phyloP scores from a whole-genome alignment of 768 basidiomycete genomes.

The Suillus lakei region DNA sequence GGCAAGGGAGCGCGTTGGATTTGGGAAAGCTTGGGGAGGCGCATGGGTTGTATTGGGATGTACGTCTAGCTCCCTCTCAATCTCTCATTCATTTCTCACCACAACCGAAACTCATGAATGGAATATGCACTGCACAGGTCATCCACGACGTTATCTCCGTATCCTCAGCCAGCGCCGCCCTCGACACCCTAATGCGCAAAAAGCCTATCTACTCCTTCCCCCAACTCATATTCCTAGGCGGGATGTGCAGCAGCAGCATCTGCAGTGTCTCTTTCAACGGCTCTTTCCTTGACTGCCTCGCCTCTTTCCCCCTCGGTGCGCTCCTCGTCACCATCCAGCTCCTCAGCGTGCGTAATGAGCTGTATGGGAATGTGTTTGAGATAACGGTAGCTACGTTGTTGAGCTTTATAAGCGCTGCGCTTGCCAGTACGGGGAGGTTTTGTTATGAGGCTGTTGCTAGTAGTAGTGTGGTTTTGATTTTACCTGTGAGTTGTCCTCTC shows the following conservation, averaged over 20 bases:
- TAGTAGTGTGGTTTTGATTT: conserved; percentile 77
- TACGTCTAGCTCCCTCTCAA: conserved; percentile 38
- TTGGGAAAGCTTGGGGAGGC: conserved; percentile 77
- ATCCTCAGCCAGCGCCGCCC: conserved; percentile 66
- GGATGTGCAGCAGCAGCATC: conserved; percentile 77
- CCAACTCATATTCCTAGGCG: conserved; percentile 73
- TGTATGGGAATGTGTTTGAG: conserved; percentile 83
- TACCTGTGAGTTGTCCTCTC: conserved; percentile 74
- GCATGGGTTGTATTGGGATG: conserved; percentile 77
- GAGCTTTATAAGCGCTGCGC: conserved; percentile 78
- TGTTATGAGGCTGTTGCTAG: conserved; percentile 86
- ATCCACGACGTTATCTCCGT: conserved; percentile 85
- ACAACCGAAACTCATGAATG: too few relatives aligned
- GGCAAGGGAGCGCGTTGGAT: conserved; percentile 72
- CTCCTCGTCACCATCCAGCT: conserved; percentile 76
- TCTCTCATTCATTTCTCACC: not conserved
- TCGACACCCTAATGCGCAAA: conserved; percentile 77
- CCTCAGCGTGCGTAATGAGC: conserved; percentile 71
- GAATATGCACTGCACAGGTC: too few relatives aligned
- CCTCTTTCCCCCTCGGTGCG: conserved; percentile 76
- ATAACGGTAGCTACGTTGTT: conserved; percentile 81
- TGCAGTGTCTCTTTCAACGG: conserved; percentile 75
- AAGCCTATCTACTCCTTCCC: conserved; percentile 63
- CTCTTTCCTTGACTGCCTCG: conserved; percentile 76
- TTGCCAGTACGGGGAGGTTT: conserved; percentile 68